phyloP scores from a whole-genome alignment of 1,284 basidiomycete genomes.

The Boletus calvinii region DNA sequence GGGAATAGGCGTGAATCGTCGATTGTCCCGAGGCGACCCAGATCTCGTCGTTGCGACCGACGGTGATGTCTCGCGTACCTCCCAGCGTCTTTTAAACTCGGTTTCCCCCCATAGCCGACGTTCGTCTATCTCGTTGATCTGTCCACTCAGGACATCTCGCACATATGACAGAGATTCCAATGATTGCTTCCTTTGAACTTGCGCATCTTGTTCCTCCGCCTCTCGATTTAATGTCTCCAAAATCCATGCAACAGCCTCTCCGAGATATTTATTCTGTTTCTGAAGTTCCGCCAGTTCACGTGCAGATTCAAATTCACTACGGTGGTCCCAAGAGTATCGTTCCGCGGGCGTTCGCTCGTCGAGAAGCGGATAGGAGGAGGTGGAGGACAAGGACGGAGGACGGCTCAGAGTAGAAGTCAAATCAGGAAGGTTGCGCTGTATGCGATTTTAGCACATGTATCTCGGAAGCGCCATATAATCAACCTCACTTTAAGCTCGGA shows the following conservation, averaged over 20 bases:
- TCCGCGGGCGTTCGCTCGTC: conserved; percentile 58
- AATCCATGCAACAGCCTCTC: conserved; percentile 67
- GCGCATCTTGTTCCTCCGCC: conserved; percentile 43
- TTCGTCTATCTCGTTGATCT: conserved; percentile 55
- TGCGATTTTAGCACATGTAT: conserved; percentile 7
- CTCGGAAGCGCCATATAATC: neutral
- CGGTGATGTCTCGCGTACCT: conserved; percentile 15
- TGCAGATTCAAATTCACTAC: conserved; percentile 64
- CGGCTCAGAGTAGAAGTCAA: conserved; percentile 66
- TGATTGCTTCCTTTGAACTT: conserved; percentile 58
- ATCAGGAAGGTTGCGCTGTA: conserved; percentile 81
- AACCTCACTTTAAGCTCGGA: conserved; percentile 63
- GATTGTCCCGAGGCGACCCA: conserved; percentile 16
- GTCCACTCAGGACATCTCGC: conserved; percentile 64
- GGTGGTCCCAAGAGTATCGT: conserved; percentile 63
- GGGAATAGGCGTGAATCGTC: conserved; percentile 15
- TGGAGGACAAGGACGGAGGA: conserved; percentile 45
- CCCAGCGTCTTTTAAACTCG: conserved; percentile 39
- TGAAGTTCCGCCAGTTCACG: conserved; percentile 54
- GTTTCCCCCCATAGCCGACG: conserved; percentile 60
- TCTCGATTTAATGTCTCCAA: conserved; percentile 57
- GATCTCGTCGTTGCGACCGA: conserved; percentile 8
- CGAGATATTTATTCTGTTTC: conserved; percentile 56
- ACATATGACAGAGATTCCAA: conserved; percentile 73
- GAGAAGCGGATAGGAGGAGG: conserved; percentile 57